Conservation (phyloP, 106 monocot genomes). For the Alisma plantagoaquatica region DNA sequence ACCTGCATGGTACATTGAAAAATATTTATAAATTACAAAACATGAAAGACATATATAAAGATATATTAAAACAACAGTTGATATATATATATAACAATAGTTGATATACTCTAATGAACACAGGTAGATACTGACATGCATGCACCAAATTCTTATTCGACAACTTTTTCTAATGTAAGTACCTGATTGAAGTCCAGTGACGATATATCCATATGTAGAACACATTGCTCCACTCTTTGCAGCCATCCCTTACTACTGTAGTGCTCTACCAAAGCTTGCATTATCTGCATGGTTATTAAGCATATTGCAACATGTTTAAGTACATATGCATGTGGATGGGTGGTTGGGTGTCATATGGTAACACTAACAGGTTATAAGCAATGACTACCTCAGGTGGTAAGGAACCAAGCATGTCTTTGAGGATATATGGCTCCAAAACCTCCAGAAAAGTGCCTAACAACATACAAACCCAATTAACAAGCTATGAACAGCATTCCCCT, state of each 20-base stretch:
- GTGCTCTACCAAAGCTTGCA: conserved; percentile 99
- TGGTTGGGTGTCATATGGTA: too few relatives aligned
- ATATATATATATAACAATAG: too few relatives aligned
- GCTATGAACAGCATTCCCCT: too few relatives aligned
- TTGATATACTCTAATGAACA: too few relatives aligned
- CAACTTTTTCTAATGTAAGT: too few relatives aligned
- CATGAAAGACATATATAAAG: too few relatives aligned
- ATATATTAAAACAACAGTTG: too few relatives aligned
- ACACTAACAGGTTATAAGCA: not conserved
- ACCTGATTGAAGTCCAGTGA: conserved; percentile 99
- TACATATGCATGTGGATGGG: too few relatives aligned
- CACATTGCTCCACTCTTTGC: conserved; percentile 92
- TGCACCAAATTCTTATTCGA: too few relatives aligned
- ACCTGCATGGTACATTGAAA: conserved; percentile 33
- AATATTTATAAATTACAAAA: too few relatives aligned
- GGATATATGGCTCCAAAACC: conserved; percentile 93
- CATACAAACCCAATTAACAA: too few relatives aligned
- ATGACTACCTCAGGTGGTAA: conserved; percentile 89
- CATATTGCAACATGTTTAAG: conserved; percentile 2
- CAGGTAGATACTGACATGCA: too few relatives aligned
- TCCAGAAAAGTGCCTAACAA: conserved; percentile 80
- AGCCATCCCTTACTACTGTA: conserved; percentile 88
- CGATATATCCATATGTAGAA: conserved; percentile 98
- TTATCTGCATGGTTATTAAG: conserved; percentile 53
- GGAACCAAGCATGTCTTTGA: conserved; percentile 91